Evolutionary conservation across 2,329 filamentous ascomycete species (phyloP).

Genomic region (Epichloe scottii): DNA sequence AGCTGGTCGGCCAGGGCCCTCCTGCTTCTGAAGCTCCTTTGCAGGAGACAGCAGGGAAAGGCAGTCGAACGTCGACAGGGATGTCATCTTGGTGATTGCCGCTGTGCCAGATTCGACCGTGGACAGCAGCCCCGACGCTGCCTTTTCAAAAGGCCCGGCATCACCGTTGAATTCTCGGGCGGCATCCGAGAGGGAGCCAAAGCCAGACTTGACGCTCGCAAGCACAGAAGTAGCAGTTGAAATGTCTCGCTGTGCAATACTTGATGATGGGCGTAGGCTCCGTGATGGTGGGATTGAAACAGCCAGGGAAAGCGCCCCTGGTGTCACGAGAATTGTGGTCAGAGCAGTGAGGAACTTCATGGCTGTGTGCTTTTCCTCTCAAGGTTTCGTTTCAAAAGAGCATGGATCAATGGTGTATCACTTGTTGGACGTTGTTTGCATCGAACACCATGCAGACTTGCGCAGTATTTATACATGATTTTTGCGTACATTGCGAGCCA

Average conservation of each 20-base stretch:
- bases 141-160: not conserved
- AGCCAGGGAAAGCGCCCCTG: not conserved
- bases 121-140: constrained; percentile 4
- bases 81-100: constrained; percentile 5
- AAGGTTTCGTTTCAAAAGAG: accelerated
- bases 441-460: too few relatives aligned
- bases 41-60: constrained; percentile 5
- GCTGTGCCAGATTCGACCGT: constrained; percentile 6
- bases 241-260: constrained; percentile 5
- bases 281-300: not conserved
- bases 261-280: not conserved
- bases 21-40: constrained; percentile 5
- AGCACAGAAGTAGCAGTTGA: constrained; percentile 7
- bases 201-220: constrained; percentile 6
- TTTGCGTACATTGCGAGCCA: too few relatives aligned
- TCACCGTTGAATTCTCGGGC: constrained; percentile 6
- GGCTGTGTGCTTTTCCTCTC: too few relatives aligned
- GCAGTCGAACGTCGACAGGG: constrained; percentile 5
- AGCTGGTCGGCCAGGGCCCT: constrained; percentile 3
- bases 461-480: too few relatives aligned
- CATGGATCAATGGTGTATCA: too few relatives aligned
- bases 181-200: constrained; percentile 2
- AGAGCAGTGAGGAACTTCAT: not conserved
- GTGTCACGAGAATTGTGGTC: not conserved
- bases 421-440: too few relatives aligned